Conservation (phyloP, 169 alveolate genomes). For the Plasmodium vinckei region DNA sequence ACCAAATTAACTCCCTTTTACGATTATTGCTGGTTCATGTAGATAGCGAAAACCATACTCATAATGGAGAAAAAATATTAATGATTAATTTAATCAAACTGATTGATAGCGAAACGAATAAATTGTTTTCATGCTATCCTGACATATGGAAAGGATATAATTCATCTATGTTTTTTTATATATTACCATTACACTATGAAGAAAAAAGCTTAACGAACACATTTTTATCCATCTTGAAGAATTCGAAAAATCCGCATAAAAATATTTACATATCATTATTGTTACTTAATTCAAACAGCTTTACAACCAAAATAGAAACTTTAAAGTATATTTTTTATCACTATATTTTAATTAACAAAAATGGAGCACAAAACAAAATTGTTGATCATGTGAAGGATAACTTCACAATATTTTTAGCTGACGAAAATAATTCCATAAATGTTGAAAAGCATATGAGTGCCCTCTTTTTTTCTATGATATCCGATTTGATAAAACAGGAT, state of each 20-base stretch:
- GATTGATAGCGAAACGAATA: slow-evolving; percentile 22
- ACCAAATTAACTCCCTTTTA: slow-evolving; percentile 14
- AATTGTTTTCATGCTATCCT: slow-evolving; percentile 48
- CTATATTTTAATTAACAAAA: slow-evolving; percentile 16
- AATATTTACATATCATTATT: slow-evolving; percentile 44
- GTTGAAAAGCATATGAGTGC: slow-evolving; percentile 38
- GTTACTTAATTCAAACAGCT: slow-evolving; percentile 28
- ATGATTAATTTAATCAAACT: slow-evolving; percentile 58
- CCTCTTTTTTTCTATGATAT: slow-evolving; percentile 39
- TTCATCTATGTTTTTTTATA: slow-evolving; percentile 56
- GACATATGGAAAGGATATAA: slow-evolving; percentile 63
- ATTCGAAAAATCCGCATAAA: slow-evolving; percentile 23
- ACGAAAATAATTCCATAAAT: slow-evolving; percentile 16
- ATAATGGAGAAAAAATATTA: slow-evolving; percentile 57
- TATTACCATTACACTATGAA: slow-evolving; percentile 25
- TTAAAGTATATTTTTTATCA: slow-evolving; percentile 30
- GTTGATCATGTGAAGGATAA: not conserved
- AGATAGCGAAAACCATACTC: slow-evolving; percentile 59
- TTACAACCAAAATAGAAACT: slow-evolving; percentile 21
- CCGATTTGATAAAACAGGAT: slow-evolving; percentile 29
- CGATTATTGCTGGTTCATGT: slow-evolving; percentile 70
- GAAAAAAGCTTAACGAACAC: slow-evolving; percentile 24
- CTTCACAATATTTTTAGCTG: slow-evolving; percentile 20
- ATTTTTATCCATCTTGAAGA: slow-evolving; percentile 19
- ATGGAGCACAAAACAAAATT: not conserved